Evolutionary conservation across 306 rosid genomes (phyloP), one percentile per base, ranked within the genome.

Genomic region (Quercus parvula): DNA sequence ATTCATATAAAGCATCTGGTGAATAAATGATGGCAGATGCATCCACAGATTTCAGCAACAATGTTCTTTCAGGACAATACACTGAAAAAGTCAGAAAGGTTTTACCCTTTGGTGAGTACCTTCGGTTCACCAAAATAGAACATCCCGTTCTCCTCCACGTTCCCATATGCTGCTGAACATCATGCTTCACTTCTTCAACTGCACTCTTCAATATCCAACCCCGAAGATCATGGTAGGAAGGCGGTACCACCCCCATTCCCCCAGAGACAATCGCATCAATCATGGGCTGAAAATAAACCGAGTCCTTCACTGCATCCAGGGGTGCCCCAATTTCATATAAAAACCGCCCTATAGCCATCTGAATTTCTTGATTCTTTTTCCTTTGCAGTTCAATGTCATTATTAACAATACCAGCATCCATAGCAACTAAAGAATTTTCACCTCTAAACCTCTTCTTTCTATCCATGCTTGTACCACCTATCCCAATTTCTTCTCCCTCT

Each of bases 261-360:
- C 83, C 90, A 0, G 89, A 94, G 81, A 89, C 93, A 81, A 94
- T 89, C 25, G 97, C 92, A 28, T 92, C 94, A 41, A 92, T 77
- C 98, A 94, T 91, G n/a, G 92, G 94, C 66, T 86, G 91, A 76
- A 94, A 92, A 87, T 87, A 91, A 73, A 89, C 83, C 0, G 94
- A 94, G 84, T 92, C 54, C 54, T 49, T 89, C 80, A 88, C 97
- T 6, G 94, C 97, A 79, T 92, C 94, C 31, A 79, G 79, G 86
- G 91, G 88, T 9, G 97, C 97, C 66, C 98, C 98, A 76, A 94
- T 85, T 77, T 91, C 98, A 80, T 83, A 94, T 78, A 94, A 85
- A 86, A 94, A 94, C 85, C 93, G 71, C 55, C 94, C 98, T 77
- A 94, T 86, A 3, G 97, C 98, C 94, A 91, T 81, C 66, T 84